Percentiles rank a stretch among this genome's conserved stretches.
These are phyloP conservation scores for Royoungia palumana DNA, from an alignment of 768 basidiomycete genomes.

Conservation along the genomic window DNA sequence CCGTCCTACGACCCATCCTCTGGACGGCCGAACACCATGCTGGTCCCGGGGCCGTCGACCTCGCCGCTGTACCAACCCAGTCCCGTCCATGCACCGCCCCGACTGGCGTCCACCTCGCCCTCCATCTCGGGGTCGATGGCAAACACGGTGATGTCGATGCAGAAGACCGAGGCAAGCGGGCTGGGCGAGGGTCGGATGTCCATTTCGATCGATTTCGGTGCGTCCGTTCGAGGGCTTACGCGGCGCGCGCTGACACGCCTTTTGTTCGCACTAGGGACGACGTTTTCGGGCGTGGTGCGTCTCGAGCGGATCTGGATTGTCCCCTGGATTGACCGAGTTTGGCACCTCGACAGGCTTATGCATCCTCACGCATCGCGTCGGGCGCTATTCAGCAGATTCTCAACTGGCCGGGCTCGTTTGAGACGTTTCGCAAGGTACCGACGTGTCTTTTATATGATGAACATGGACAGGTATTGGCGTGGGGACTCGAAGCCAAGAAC, in stretches of 20 bases:
- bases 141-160: not conserved
- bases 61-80: conserved; percentile 28
- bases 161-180: conserved; percentile 23
- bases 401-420: conserved; percentile 81
- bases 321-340: conserved; percentile 6
- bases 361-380: conserved; percentile 75
- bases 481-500: conserved; percentile 88
- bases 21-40: too few species aligned
- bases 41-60: not conserved
- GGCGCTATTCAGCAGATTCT: conserved; percentile 83
- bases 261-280: conserved; percentile 60
- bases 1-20: too few species aligned
- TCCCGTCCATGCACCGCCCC: conserved; percentile 23
- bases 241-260: not conserved
- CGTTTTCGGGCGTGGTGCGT: conserved; percentile 83
- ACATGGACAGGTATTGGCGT: conserved; percentile 67
- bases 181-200: conserved; percentile 76
- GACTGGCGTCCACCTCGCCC: conserved; percentile 23
- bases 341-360: conserved; percentile 63
- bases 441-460: conserved; percentile 84
- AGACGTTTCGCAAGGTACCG: conserved; percentile 83
- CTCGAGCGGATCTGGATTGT: not conserved
- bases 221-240: conserved; percentile 14
- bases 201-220: conserved; percentile 80
- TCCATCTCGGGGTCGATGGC: conserved; percentile 9